phyloP scores from a whole-genome alignment of 129 eudicot species.

The Solidago caesia region DNA sequence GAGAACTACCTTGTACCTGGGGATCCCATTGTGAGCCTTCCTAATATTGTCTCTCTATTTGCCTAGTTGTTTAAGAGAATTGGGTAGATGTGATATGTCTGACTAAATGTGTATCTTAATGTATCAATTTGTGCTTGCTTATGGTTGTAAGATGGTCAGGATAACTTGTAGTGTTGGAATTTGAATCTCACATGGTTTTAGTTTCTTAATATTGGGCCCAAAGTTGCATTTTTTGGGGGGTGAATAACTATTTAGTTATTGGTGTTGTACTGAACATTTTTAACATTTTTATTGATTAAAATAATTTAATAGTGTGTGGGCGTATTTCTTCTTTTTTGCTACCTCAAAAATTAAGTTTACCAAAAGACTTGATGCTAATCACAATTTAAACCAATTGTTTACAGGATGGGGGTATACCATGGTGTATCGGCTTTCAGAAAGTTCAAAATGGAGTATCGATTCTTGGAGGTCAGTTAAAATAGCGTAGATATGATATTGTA shows the following conservation, averaged over 20 bases:
- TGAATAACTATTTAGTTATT: no score
- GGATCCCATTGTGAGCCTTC: constrained; percentile 70
- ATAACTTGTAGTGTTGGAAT: neutral
- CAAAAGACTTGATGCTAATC: neutral
- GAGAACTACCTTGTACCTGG: constrained; percentile 69
- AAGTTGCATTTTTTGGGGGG: no score
- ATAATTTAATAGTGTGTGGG: no score
- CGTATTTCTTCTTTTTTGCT: neutral
- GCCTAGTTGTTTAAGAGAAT: neutral
- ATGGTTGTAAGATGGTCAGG: neutral
- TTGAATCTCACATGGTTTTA: neutral
- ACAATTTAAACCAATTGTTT: constrained; percentile 16
- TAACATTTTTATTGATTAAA: no score
- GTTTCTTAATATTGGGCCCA: neutral
- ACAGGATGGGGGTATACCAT: constrained; percentile 84
- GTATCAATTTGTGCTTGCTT: neutral
- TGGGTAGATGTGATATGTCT: neutral
- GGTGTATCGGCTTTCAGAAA: constrained; percentile 94
- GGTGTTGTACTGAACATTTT: no score
- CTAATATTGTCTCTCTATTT: neutral
- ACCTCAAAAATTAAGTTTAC: neutral
- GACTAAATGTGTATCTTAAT: neutral
- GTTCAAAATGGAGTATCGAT: constrained; percentile 68
- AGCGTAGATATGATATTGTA: neutral
- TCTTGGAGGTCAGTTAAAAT: constrained; percentile 75